Evolutionary conservation across 441 rosid genomes (phyloP), one percentile per base, ranked within the genome.

Genomic region (Pelargonium fulgidum): DNA sequence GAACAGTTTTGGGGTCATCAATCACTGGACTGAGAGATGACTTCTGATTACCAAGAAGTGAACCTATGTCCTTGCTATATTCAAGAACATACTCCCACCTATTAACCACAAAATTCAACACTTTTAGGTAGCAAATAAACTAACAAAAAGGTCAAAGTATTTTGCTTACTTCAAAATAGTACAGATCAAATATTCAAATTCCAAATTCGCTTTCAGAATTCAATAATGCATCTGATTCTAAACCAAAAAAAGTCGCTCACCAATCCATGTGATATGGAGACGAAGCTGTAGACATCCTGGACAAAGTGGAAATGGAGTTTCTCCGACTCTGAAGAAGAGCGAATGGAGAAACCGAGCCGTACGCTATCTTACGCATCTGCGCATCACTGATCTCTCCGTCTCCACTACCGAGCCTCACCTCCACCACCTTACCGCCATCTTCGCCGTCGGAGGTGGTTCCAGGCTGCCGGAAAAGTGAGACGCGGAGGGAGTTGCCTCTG

Each of bases 81-180:
- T 94, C 99, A 89, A 90, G 78, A 0, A 90, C 92, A 66, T 83
- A 85, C 71, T 91, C 96, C 97, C 91, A 88, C 97, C 97, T 93
- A 20, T 71, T 39, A 16, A 69, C 59, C 70, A 65, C 33, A 62
- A 8, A 78, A 68, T 68, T 19, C 54, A 33, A 70, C 47, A 66
- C 20, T 65, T 14, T n/a, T 56, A 26, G 8, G 62, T 29, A 29
- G 36, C 36, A 29, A 29, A 29, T 29, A 29, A 29, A 29, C 36
- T 29, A 29, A 29, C 6, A 29, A 3, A 3, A 29, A 29, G 36
- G 5, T 29, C 36, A 29, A 29, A 29, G 36, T 29, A 29, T 29
- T 29, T 8, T 42, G 3, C 12, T 42, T 42, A 42, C 11, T 42
- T 10, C 47, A 42, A 7, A 42, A 7, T 42, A 42, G 47, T 3